Percentiles rank a stretch among this genome's conserved stretches.
Conservation (phyloP, 805 yeast species). For the Candida saitoana region DNA sequence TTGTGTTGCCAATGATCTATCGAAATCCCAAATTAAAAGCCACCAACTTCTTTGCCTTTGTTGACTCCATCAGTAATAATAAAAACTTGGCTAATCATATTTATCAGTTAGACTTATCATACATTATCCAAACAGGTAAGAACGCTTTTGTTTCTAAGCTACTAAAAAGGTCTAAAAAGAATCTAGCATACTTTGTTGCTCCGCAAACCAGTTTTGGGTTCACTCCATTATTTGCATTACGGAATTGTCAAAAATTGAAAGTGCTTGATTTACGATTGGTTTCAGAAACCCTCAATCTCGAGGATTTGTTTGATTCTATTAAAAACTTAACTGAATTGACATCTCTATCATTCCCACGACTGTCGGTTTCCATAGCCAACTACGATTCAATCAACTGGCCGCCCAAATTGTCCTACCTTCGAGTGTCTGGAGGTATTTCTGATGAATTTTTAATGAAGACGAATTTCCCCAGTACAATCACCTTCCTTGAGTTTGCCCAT, state of each 20-base stretch:
- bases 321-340: slow-evolving; percentile 58
- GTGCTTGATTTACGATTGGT: slow-evolving; percentile 78
- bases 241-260: slow-evolving; percentile 60
- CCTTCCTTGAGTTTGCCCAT: slow-evolving; percentile 73
- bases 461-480: slow-evolving; percentile 68
- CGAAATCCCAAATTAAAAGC: slow-evolving; percentile 58
- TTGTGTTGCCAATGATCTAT: slow-evolving; percentile 66
- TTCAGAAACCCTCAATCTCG: slow-evolving; percentile 82
- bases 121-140: slow-evolving; percentile 84
- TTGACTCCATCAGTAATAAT: slow-evolving; percentile 56
- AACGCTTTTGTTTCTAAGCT: slow-evolving; percentile 85
- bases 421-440: slow-evolving; percentile 86
- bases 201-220: slow-evolving; percentile 95
- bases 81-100: slow-evolving; percentile 57
- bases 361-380: slow-evolving; percentile 68
- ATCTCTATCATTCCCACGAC: slow-evolving; percentile 81
- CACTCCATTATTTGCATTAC: slow-evolving; percentile 79
- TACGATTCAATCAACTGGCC: slow-evolving; percentile 70
- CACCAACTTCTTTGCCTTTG: slow-evolving; percentile 67
- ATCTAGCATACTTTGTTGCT: slow-evolving; percentile 69
- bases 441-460: slow-evolving; percentile 71
- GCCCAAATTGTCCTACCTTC: slow-evolving; percentile 59
- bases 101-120: slow-evolving; percentile 63
- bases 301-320: slow-evolving; percentile 75
- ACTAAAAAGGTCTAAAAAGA: slow-evolving; percentile 68